Evolutionary conservation across 805 yeast species (phyloP).

Genomic region (Ogataea methanolica): DNA sequence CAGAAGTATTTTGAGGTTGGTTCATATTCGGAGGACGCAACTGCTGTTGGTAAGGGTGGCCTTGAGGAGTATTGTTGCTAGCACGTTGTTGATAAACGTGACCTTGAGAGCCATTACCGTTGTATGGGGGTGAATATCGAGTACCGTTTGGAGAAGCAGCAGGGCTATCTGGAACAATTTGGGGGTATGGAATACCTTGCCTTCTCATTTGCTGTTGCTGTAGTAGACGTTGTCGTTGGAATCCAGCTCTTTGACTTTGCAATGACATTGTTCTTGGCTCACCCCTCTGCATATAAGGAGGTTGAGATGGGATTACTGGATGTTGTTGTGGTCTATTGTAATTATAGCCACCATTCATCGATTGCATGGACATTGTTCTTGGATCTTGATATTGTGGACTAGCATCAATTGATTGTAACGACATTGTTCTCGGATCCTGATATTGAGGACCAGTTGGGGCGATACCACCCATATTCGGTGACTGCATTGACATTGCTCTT

Average conservation of each 20-base stretch:
- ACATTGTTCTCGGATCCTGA: slow-evolving; percentile 14
- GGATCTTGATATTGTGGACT: slow-evolving; percentile 4
- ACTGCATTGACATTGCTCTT: slow-evolving; percentile 43
- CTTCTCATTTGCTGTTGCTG: neutral
- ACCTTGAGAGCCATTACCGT: neutral
- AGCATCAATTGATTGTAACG: slow-evolving; percentile 11
- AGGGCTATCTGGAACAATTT: too few species aligned
- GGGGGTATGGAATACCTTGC: too few species aligned
- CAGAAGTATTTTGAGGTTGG: slow-evolving; percentile 4
- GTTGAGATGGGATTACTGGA: neutral
- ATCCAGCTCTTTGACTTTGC: too few species aligned
- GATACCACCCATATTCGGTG: slow-evolving; percentile 4
- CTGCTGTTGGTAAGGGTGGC: neutral
- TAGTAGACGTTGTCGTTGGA: neutral
- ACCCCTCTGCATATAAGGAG: neutral
- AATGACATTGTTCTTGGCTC: too few species aligned
- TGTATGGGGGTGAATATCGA: neutral
- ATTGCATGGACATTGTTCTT: slow-evolving; percentile 4
- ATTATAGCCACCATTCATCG: slow-evolving; percentile 1
- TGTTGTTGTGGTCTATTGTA: slow-evolving; percentile 6
- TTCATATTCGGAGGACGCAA: slow-evolving; percentile 1
- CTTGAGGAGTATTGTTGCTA: neutral
- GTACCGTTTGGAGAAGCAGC: too few species aligned
- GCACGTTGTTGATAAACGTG: neutral
- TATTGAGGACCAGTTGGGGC: slow-evolving; percentile 1